Evolutionary conservation across 2,329 filamentous ascomycete genomes (phyloP).

Genomic region (Phoma sp.): DNA sequence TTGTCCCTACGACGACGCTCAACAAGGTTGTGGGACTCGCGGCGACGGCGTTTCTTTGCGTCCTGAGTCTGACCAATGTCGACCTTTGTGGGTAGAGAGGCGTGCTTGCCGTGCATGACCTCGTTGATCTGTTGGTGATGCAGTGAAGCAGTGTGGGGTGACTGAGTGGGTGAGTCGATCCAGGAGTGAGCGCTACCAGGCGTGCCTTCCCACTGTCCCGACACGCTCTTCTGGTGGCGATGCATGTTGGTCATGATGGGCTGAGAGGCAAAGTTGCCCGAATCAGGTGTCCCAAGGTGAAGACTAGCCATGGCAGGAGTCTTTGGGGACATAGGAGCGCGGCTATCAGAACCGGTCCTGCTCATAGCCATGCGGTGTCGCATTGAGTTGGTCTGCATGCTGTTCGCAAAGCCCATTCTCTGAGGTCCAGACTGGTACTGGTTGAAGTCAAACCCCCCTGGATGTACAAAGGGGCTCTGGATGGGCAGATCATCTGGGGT

Average conservation of each 20-base stretch:
- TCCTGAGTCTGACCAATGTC: slow-evolving; percentile 77
- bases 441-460: slow-evolving; percentile 72
- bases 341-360: slow-evolving; percentile 69
- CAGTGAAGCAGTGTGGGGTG: slow-evolving; percentile 73
- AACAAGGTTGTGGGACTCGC: slow-evolving; percentile 95
- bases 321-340: slow-evolving; percentile 86
- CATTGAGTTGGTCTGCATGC: slow-evolving; percentile 44
- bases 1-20: slow-evolving; percentile 95
- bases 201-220: slow-evolving; percentile 90
- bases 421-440: slow-evolving; percentile 76
- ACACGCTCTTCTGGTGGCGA: slow-evolving; percentile 80
- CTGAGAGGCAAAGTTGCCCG: slow-evolving; percentile 75
- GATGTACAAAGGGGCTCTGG: slow-evolving; percentile 83
- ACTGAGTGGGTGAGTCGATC: slow-evolving; percentile 87
- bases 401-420: slow-evolving; percentile 51
- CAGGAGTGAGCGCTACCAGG: slow-evolving; percentile 85
- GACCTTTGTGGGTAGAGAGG: slow-evolving; percentile 89
- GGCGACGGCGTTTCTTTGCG: slow-evolving; percentile 87
- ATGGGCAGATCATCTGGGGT: slow-evolving; percentile 92
- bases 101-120: slow-evolving; percentile 85
- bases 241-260: slow-evolving; percentile 75
- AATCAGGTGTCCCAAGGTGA: slow-evolving; percentile 75
- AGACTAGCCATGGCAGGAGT: slow-evolving; percentile 78
- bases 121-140: slow-evolving; percentile 83
- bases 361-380: slow-evolving; percentile 60